Conservation (phyloP, 208 protist genomes). For the Acanthamoeba polyphaga region DNA sequence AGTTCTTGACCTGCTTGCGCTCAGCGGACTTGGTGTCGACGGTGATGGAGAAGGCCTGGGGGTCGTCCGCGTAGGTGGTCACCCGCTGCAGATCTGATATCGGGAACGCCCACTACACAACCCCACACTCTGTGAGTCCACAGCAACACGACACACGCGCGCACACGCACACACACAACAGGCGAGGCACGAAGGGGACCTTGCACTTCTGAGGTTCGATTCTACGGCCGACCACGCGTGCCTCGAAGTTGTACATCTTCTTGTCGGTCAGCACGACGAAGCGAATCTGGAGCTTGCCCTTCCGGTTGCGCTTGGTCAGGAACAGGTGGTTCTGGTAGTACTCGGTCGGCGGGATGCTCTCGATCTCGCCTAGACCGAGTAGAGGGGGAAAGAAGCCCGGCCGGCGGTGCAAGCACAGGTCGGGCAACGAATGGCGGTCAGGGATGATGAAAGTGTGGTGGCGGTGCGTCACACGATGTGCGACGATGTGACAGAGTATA, state of each 20-base stretch:
- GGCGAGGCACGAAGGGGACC: not conserved
- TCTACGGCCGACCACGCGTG: not conserved
- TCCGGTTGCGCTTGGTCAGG: constrained; percentile 62
- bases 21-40: constrained; percentile 6
- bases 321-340: constrained; percentile 49
- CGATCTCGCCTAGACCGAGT: not conserved
- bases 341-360: constrained; percentile 36
- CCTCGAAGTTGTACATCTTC: constrained; percentile 44
- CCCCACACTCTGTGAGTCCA: not conserved
- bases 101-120: constrained; percentile 57
- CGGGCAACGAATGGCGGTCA: not conserved
- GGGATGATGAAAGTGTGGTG: too few relatives aligned
- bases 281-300: constrained; percentile 62
- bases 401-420: too few relatives aligned
- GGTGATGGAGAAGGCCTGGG: constrained; percentile 23
- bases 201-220: constrained; percentile 59
- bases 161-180: too few relatives aligned
- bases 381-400: not conserved
- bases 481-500: too few relatives aligned
- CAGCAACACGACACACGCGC: not conserved
- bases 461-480: too few relatives aligned
- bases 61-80: constrained; percentile 57
- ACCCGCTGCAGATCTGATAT: constrained; percentile 28
- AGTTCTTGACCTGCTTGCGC: constrained; percentile 58
- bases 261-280: constrained; percentile 17